Evolutionary conservation across 176 grass and related monocot genomes (phyloP).

Genomic region (Avena sativa): DNA sequence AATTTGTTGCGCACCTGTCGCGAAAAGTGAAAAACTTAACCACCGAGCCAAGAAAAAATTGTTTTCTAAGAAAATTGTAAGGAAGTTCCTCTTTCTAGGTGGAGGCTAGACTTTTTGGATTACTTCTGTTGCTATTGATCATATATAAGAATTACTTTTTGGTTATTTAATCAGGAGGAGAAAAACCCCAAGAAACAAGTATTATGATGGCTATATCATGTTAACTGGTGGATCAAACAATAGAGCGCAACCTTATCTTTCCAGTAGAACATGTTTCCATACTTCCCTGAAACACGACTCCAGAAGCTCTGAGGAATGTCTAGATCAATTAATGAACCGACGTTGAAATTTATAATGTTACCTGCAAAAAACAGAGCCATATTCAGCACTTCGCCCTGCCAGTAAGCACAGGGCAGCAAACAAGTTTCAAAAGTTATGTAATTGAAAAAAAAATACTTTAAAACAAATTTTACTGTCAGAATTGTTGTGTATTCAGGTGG

Average conservation of each 20-base stretch:
- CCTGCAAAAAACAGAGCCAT: conserved; percentile 47
- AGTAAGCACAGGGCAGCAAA: background rate
- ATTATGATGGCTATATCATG: background rate
- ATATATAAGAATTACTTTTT: too few relatives aligned
- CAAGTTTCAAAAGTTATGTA: background rate
- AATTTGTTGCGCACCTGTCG: too few relatives aligned
- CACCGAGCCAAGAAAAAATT: too few relatives aligned
- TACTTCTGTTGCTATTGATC: too few relatives aligned
- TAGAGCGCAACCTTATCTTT: conserved; percentile 83
- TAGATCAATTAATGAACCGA: conserved; percentile 86
- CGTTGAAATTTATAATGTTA: conserved; percentile 93
- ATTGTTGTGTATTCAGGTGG: too few relatives aligned
- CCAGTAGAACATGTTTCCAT: conserved; percentile 98
- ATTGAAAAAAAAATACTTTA: background rate
- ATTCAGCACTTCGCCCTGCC: conserved; percentile 5
- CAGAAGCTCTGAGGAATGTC: conserved; percentile 87
- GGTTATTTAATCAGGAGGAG: too few relatives aligned
- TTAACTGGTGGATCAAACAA: background rate
- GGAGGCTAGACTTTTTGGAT: too few relatives aligned
- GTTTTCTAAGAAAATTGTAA: too few relatives aligned
- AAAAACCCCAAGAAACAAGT: background rate
- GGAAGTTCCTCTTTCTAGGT: too few relatives aligned
- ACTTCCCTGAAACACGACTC: conserved; percentile 87
- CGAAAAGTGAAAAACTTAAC: too few relatives aligned
- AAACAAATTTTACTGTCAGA: background rate